These are phyloP conservation scores for Hypoxylon cercidicola DNA, from an alignment of 495 filamentous ascomycete species.

Conservation along the genomic window DNA sequence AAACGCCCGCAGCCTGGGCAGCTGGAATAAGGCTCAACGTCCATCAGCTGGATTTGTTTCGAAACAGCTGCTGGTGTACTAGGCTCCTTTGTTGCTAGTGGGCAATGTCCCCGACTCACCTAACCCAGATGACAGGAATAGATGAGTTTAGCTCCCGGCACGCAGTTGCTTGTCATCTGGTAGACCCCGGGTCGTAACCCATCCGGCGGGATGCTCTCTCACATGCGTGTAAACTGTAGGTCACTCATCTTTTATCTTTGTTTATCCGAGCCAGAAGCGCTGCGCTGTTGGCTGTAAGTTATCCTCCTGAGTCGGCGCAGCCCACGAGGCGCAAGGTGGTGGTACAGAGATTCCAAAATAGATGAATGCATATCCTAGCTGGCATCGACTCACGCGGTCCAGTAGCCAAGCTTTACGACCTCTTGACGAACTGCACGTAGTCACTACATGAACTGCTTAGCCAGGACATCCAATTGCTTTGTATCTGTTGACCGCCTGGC, in stretches of 20 bases:
- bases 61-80: constrained; percentile 23
- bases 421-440: not conserved
- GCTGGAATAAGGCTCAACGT: constrained; percentile 13
- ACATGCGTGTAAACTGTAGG: not conserved
- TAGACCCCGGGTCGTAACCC: constrained; percentile 20
- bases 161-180: not conserved
- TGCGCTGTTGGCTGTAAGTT: not conserved
- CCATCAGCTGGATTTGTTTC: constrained; percentile 32
- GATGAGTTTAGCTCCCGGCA: not conserved
- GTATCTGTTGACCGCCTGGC: not conserved
- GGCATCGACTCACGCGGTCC: not conserved
- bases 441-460: not conserved
- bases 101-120: constrained; percentile 10
- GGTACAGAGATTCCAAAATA: constrained; percentile 16
- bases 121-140: constrained; percentile 15
- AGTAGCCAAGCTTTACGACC: not conserved
- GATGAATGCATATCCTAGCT: not conserved
- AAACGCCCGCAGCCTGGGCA: constrained; percentile 12
- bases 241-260: not conserved
- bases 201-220: constrained; percentile 21
- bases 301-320: constrained; percentile 9
- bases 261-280: not conserved
- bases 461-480: not conserved
- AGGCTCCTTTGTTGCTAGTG: constrained; percentile 2
- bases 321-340: constrained; percentile 17